Evolutionary conservation across 1,284 basidiomycete species (phyloP), one percentile per base, ranked within the genome.

Genomic region (Anthracocystis walkeri): DNA sequence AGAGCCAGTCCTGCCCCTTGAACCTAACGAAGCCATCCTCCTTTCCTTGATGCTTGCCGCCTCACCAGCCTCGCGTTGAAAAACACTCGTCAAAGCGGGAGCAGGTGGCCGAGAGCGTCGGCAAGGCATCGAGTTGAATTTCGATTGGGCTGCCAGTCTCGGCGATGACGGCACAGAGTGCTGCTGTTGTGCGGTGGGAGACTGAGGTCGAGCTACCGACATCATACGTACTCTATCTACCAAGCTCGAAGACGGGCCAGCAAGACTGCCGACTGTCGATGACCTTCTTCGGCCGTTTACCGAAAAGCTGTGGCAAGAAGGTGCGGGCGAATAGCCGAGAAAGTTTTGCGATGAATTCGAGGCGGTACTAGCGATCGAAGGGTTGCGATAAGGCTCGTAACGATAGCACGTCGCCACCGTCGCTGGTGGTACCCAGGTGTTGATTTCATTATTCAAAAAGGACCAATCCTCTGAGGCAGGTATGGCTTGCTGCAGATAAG

Each of bases 71-170:
- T 55, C 56, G 16, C 7, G n/a, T 0, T 40, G 18, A 12, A 59
- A 58, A 20, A 35, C 18, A 18, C 23, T 48, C 1, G 56, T 11
- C 21, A 64, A 11, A 2, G 41, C 29, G 18, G 57, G 21, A 7
- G 40, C 31, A 18, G 44, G 20, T 4, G 52, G 29, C 4, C 64
- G 49, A 11, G 40, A 33, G 29, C 64, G 48, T 8, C 58, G 53
- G 33, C 58, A 44, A 8, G 65, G 65, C 58, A 57, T 57, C 29
- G 65, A 67, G 35, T 33, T 61, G n/a, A 55, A 67, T 12, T 57
- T 56, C 16, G 29, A 48, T 7, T 54, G 23, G 4, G 54, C 14
- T 7, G 33, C 33, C 20, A 42, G 18, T 20, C 58, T 38, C 0
- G 65, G 58, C 2, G 65, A 57, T 0, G 58, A 44, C 8, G 53